A percentile compares a stretch with the other conserved stretches of the same genome.
phyloP scores from a whole-genome alignment of 2,329 filamentous ascomycete species.

The Fusarium mundagurra region DNA sequence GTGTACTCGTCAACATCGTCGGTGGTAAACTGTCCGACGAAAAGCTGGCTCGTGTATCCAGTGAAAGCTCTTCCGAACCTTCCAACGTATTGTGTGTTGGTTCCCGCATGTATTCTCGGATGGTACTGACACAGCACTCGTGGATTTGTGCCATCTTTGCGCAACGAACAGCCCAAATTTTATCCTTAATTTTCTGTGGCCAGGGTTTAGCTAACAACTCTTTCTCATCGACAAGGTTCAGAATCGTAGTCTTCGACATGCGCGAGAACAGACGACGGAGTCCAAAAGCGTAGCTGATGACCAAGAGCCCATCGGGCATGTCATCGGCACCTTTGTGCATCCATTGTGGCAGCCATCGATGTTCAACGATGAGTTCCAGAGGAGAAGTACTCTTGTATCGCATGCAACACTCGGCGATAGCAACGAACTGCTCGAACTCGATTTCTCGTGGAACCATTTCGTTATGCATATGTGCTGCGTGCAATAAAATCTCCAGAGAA shows the following conservation, averaged over 20 bases:
- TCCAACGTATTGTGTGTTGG: constrained; percentile 31
- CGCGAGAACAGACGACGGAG: constrained; percentile 58
- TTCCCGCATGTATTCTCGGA: constrained; percentile 58
- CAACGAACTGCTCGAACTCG: constrained; percentile 60
- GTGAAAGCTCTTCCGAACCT: constrained; percentile 28
- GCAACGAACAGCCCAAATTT: constrained; percentile 58
- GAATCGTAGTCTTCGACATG: constrained; percentile 59
- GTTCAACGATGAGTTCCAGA: constrained; percentile 60
- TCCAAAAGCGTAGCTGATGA: constrained; percentile 65
- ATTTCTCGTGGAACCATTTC: constrained; percentile 58
- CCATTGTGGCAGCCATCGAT: constrained; percentile 63
- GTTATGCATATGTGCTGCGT: constrained; percentile 62
- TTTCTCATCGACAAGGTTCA: constrained; percentile 56
- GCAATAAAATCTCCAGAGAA: constrained; percentile 58
- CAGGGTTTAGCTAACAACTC: constrained; percentile 56
- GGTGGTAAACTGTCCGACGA: constrained; percentile 28
- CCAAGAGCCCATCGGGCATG: constrained; percentile 59
- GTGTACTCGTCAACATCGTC: constrained; percentile 48
- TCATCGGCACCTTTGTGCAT: constrained; percentile 58
- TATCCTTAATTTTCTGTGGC: constrained; percentile 59
- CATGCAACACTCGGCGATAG: constrained; percentile 61
- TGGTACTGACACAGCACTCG: constrained; percentile 54
- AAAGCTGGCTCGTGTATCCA: constrained; percentile 35
- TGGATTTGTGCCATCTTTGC: constrained; percentile 63
- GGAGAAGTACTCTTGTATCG: constrained; percentile 63